phyloP scores from a whole-genome alignment of 306 rosid genomes.

The Vigna reflexopilosa region DNA sequence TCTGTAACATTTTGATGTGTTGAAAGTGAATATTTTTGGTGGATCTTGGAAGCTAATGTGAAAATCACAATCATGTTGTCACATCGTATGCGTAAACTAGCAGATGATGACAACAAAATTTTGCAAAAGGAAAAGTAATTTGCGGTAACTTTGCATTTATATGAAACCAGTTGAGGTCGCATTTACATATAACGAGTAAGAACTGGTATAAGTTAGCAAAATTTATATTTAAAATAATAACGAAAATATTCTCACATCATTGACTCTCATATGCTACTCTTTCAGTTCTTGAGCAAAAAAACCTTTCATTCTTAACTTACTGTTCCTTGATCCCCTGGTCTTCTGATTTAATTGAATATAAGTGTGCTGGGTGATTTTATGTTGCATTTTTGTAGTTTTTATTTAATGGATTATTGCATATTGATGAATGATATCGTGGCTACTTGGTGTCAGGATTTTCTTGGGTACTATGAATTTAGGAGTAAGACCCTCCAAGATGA shows the following conservation, averaged over 20 bases:
- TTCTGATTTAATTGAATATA: background rate
- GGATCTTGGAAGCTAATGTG: conserved; percentile 34
- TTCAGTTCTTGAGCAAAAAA: conserved; percentile 19
- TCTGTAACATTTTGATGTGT: background rate
- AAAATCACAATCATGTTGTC: conserved; percentile 21
- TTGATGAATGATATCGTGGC: conserved; percentile 9
- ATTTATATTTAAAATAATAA: background rate
- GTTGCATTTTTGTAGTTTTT: conserved; percentile 20
- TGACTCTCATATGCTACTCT: background rate
- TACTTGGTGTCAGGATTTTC: conserved; percentile 59
- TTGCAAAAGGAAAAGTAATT: background rate
- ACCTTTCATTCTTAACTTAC: background rate
- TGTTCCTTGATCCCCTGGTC: conserved; percentile 10
- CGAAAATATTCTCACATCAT: background rate
- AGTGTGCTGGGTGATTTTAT: background rate
- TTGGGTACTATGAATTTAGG: conserved; percentile 73
- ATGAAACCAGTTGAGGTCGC: conserved; percentile 3
- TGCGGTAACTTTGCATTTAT: background rate
- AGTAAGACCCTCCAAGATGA: conserved; percentile 87
- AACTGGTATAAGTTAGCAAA: background rate
- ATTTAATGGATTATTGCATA: background rate
- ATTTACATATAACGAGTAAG: background rate
- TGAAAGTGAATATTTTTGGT: background rate
- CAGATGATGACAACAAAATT: background rate
- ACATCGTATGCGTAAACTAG: background rate